Conservation (phyloP, 306 rosid genomes). For the Hippophae rhamnoides region DNA sequence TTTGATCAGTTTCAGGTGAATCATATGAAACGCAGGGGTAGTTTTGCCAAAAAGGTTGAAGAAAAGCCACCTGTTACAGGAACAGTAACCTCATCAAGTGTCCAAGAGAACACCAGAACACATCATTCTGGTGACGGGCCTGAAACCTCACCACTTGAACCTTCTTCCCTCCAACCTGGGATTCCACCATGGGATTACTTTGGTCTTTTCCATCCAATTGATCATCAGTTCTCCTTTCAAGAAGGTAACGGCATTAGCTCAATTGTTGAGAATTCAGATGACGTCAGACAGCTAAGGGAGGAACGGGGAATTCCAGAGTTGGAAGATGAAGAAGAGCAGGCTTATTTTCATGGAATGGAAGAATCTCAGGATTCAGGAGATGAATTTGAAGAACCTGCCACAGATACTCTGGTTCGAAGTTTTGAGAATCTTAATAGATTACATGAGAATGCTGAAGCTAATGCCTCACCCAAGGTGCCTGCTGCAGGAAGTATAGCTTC, state of each 20-base stretch:
- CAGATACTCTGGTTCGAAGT: slow-evolving; percentile 54
- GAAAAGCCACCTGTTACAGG: slow-evolving; percentile 54
- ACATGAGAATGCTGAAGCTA: slow-evolving; percentile 32
- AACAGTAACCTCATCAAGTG: slow-evolving; percentile 49
- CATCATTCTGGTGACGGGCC: slow-evolving; percentile 32
- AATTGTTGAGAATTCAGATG: slow-evolving; percentile 37
- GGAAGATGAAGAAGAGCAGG: slow-evolving; percentile 63
- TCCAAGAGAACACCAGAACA: slow-evolving; percentile 26
- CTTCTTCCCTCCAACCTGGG: slow-evolving; percentile 47
- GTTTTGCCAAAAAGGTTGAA: slow-evolving; percentile 49
- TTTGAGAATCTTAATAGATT: slow-evolving; percentile 69
- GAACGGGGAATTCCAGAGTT: slow-evolving; percentile 67
- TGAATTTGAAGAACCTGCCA: slow-evolving; percentile 71
- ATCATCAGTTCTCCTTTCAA: slow-evolving; percentile 62
- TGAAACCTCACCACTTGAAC: slow-evolving; percentile 38
- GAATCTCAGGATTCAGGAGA: slow-evolving; percentile 64
- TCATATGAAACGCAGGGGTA: slow-evolving; percentile 55
- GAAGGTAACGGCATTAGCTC: slow-evolving; percentile 43
- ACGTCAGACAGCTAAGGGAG: slow-evolving; percentile 38
- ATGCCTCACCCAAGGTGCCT: slow-evolving; percentile 32
- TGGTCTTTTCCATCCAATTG: slow-evolving; percentile 62
- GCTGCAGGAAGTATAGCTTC: slow-evolving; percentile 33
- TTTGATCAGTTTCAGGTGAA: slow-evolving; percentile 48
- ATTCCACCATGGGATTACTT: slow-evolving; percentile 82
- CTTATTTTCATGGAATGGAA: slow-evolving; percentile 41